Evolutionary conservation across 768 basidiomycete species (phyloP).

Genomic region (Pulveroboletus ravenelii): DNA sequence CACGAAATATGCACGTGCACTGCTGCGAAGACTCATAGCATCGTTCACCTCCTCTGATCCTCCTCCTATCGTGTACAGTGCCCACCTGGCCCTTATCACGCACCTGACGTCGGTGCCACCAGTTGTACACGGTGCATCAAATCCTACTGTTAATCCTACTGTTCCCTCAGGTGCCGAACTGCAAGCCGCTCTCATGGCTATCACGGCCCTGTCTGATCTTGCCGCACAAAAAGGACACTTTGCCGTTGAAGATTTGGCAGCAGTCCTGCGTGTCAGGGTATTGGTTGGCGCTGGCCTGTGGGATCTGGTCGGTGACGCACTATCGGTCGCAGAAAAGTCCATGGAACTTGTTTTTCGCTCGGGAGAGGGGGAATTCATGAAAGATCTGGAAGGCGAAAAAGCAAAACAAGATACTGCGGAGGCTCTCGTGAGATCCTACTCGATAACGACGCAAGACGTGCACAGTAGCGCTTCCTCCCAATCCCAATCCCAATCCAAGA

Average conservation of each 20-base stretch:
- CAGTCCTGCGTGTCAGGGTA: conserved; percentile 53
- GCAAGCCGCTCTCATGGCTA: conserved; percentile 29
- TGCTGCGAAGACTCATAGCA: conserved; percentile 50
- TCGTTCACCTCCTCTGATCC: conserved; percentile 46
- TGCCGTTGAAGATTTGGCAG: conserved; percentile 45
- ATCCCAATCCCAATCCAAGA: conserved; percentile 17
- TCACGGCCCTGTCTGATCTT: conserved; percentile 31
- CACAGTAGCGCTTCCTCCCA: conserved; percentile 20
- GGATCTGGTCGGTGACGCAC: conserved; percentile 45
- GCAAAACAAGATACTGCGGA: conserved; percentile 10
- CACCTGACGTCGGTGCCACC: conserved; percentile 31
- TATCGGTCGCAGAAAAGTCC: conserved; percentile 45
- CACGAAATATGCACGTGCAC: conserved; percentile 56
- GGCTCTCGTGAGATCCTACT: conserved; percentile 27
- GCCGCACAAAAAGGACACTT: conserved; percentile 34
- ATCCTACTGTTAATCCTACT: neutral
- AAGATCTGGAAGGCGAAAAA: conserved; percentile 2
- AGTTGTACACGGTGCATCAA: neutral
- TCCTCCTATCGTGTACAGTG: conserved; percentile 48
- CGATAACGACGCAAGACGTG: conserved; percentile 28
- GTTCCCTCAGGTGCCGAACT: conserved; percentile 15
- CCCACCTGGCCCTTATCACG: conserved; percentile 53
- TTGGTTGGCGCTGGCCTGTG: conserved; percentile 53
- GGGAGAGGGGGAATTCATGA: conserved; percentile 3
- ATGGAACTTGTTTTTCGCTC: conserved; percentile 38